Evolutionary conservation across 305 asterid genomes (phyloP).

Genomic region (Stenogyne calaminthoides): DNA sequence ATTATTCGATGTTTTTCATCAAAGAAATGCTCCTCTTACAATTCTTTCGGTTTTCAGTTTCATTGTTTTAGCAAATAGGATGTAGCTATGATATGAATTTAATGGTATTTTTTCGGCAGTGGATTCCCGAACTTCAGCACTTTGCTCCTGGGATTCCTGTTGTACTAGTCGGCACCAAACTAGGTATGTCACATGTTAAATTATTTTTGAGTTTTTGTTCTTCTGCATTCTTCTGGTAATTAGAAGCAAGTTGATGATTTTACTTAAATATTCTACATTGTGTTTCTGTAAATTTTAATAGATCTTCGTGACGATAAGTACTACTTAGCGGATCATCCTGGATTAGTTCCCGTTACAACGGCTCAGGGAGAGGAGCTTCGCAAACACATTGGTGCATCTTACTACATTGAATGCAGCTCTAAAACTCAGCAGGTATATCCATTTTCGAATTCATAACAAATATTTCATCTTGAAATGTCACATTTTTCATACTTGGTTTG

Average conservation of each 20-base stretch:
- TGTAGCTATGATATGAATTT: conserved; percentile 13
- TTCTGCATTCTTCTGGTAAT: not conserved
- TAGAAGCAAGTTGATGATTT: not conserved
- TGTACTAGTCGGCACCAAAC: conserved; percentile 83
- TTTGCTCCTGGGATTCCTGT: conserved; percentile 83
- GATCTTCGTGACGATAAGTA: conserved; percentile 92
- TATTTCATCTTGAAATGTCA: not conserved
- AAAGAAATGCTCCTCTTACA: not conserved
- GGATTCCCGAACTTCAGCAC: conserved; percentile 44
- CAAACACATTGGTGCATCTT: conserved; percentile 78
- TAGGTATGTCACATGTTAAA: conserved; percentile 47
- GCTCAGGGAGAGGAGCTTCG: conserved; percentile 98
- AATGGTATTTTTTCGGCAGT: conserved; percentile 49
- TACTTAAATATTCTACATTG: not conserved
- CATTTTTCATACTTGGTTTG: not conserved
- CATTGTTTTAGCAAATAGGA: not conserved
- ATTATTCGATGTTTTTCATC: not conserved
- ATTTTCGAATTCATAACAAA: not conserved
- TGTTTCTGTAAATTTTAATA: conserved; percentile 25
- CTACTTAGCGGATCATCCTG: conserved; percentile 83
- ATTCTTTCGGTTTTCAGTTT: not conserved
- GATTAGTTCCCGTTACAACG: conserved; percentile 72
- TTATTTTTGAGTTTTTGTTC: not conserved
- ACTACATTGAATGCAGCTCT: conserved; percentile 79
- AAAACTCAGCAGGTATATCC: not conserved